phyloP scores from a whole-genome alignment of 2,329 filamentous ascomycete species.

The Coccinonectria pachysandricola region DNA sequence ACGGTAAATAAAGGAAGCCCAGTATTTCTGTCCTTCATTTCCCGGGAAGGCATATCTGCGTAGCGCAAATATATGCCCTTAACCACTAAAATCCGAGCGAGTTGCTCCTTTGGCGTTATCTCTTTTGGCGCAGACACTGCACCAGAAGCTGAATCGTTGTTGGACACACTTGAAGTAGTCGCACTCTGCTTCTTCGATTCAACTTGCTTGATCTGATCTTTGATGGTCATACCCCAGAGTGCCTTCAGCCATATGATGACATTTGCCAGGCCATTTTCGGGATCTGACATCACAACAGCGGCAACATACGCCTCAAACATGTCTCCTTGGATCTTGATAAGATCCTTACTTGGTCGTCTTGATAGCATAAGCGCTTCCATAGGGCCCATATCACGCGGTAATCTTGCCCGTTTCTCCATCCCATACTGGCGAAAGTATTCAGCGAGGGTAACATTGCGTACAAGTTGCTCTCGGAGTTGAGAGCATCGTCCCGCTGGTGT shows the following conservation, averaged over 20 bases:
- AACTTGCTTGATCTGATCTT: constrained; percentile 39
- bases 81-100: constrained; percentile 34
- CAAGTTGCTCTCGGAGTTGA: constrained; percentile 65
- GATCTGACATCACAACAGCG: constrained; percentile 61
- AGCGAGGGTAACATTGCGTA: constrained; percentile 71
- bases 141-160: no score
- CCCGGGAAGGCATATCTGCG: constrained; percentile 38
- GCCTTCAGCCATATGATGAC: constrained; percentile 62
- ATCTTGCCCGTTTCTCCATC: constrained; percentile 52
- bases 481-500: constrained; percentile 59
- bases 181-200: constrained; percentile 19
- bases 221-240: constrained; percentile 61
- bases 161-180: background rate
- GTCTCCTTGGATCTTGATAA: constrained; percentile 69
- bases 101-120: constrained; percentile 19
- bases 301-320: constrained; percentile 88
- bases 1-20: constrained; percentile 51
- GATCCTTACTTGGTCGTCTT: constrained; percentile 36
- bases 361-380: constrained; percentile 14
- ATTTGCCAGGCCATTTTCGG: constrained; percentile 47
- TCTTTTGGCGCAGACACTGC: no score
- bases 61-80: constrained; percentile 53
- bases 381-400: constrained; percentile 37
- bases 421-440: constrained; percentile 60
- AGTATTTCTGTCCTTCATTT: constrained; percentile 42